Evolutionary conservation across 2,329 filamentous ascomycete genomes (phyloP), one percentile per base, ranked within the genome.

Genomic region (Endothia cerciana): DNA sequence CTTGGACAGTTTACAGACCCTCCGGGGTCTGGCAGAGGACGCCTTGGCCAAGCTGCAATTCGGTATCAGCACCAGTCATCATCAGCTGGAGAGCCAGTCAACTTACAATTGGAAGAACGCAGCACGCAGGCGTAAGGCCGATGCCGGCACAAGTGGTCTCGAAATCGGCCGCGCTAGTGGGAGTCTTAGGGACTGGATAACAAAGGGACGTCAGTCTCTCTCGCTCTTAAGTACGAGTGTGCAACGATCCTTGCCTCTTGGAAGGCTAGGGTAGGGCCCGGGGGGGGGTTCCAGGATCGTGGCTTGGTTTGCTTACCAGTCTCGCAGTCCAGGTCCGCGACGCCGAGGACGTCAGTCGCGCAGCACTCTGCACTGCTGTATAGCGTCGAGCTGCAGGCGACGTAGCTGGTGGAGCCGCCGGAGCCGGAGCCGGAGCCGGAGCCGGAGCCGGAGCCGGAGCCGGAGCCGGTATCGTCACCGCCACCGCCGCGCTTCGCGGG

Each of bases 41-140:
- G 11, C 2, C 45, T 36, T 66, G 28, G 7, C 51, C 60, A 22
- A 33, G 0, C 66, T 68, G n/a, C 28, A n/a, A 17, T 5, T 3
- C 13, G 1, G 25, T 41, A 57, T 68, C 19, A 68, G 64, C 25
- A 47, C 8, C 36, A 36, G 19, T 8, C n/a, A 4, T 33, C 7
- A 5, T 3, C 7, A 5, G 15, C 11, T 40, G 11, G 2, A 4
- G 30, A 3, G 3, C 2, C 0, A 2, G 1, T 33, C 0, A 3
- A 66, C 64, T 66, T 28, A 68, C 66, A 2, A 45, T 0, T 13
- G 19, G 8, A 19, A 41, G 0, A n/a, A 45, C 41, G 57, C 66
- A 68, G 57, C 66, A 68, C 33, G 33, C 2, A 22, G 66, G 49
- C 15, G 22, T 5, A n/a, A 15, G 15, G 41, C 63, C 66, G 38